Evolutionary conservation across 305 asterid species (phyloP).

Genomic region (Fraxinus paxiana): DNA sequence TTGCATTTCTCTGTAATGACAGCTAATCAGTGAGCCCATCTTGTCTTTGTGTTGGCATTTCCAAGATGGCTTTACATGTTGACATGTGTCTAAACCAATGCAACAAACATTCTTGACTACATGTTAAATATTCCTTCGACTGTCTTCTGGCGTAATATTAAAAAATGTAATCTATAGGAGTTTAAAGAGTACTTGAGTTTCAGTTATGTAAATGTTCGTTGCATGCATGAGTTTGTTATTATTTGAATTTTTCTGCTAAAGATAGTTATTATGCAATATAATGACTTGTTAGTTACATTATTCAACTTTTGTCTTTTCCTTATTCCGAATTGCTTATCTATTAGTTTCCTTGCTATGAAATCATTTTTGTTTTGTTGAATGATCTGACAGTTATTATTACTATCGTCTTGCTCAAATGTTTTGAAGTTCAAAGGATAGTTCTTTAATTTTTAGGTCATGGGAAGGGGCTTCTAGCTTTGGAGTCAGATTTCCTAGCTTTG

Average conservation of each 20-base stretch:
- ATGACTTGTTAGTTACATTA: background rate
- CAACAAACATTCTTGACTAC: background rate
- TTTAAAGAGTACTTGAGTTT: background rate
- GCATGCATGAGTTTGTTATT: background rate
- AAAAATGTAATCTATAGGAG: background rate
- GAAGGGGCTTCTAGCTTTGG: background rate
- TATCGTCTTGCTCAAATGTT: background rate
- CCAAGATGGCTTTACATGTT: background rate
- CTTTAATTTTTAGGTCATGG: conserved; percentile 4
- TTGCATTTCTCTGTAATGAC: background rate
- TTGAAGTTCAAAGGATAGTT: background rate
- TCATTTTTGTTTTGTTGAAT: background rate
- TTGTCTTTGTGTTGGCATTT: background rate
- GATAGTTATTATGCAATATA: background rate
- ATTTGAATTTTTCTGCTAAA: background rate
- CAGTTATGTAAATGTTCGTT: background rate
- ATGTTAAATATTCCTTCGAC: background rate
- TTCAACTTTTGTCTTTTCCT: background rate
- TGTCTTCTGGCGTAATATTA: background rate
- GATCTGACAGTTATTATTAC: background rate
- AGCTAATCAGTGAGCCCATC: background rate
- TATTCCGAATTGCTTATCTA: background rate
- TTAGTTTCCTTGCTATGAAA: background rate
- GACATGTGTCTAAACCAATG: background rate
- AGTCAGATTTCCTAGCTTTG: background rate